These are phyloP conservation scores for Trifolium subterraneum DNA, from an alignment of 306 rosid species.

Conservation along the genomic window DNA sequence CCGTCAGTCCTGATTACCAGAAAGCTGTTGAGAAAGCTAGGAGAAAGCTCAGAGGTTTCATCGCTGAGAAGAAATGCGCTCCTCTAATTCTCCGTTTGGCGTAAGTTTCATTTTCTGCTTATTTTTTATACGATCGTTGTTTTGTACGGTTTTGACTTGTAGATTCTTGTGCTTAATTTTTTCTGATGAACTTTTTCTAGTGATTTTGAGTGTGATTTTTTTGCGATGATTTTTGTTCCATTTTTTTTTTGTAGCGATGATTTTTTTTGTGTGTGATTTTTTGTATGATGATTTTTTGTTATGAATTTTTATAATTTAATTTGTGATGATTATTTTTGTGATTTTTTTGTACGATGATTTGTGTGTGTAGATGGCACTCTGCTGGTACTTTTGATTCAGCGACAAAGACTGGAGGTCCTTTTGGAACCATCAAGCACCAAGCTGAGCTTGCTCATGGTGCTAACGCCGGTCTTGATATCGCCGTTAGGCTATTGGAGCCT, in stretches of 20 bases:
- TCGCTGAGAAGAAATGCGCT: constrained; percentile 92
- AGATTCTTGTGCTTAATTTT: neutral
- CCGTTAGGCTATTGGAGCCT: constrained; percentile 91
- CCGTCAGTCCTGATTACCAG: constrained; percentile 75
- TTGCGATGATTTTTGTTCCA: neutral
- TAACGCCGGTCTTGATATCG: constrained; percentile 88
- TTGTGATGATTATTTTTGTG: neutral
- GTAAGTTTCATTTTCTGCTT: constrained; percentile 41
- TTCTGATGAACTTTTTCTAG: neutral
- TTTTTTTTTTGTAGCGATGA: no score
- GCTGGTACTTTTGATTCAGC: constrained; percentile 84
- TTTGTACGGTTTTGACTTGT: neutral
- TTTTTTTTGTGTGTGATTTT: no score
- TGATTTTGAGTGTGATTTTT: neutral
- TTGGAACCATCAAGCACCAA: constrained; percentile 75
- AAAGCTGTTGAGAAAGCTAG: constrained; percentile 84
- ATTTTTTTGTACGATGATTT: neutral
- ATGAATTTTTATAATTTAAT: neutral
- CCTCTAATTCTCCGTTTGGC: constrained; percentile 92
- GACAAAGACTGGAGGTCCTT: constrained; percentile 89
- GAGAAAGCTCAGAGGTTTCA: constrained; percentile 87
- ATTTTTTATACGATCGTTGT: neutral
- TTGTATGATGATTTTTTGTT: neutral
- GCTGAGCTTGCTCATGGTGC: constrained; percentile 80
- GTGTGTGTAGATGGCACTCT: constrained; percentile 83